A percentile compares a stretch with the other conserved stretches of the same genome.
These are phyloP conservation scores for Centrapalus pauciflorus DNA, from an alignment of 129 eudicot species.

Conservation along the genomic window DNA sequence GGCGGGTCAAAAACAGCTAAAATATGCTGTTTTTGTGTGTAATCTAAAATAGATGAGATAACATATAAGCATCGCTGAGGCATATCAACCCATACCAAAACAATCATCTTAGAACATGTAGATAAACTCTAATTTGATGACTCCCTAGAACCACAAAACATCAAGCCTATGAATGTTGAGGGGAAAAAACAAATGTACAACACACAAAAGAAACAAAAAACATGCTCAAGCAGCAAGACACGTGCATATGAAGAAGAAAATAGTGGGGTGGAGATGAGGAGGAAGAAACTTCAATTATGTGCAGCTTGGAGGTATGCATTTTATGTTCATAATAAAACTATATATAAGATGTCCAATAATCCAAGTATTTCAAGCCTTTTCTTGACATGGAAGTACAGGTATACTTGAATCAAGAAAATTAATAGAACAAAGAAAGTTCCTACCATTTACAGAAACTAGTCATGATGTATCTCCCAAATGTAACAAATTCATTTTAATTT, in stretches of 20 bases:
- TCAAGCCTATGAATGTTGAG: neutral
- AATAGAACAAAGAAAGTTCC: neutral
- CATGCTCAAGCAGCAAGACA: neutral
- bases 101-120: neutral
- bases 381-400: neutral
- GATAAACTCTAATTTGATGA: neutral
- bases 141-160: neutral
- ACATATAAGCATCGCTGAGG: neutral
- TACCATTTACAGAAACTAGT: neutral
- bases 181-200: neutral
- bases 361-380: neutral
- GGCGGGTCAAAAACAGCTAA: neutral
- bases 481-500: neutral
- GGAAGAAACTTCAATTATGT: neutral
- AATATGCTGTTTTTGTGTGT: neutral
- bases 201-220: neutral
- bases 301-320: neutral
- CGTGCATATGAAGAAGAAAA: neutral
- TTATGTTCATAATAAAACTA: neutral
- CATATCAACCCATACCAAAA: neutral
- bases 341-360: neutral
- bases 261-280: neutral
- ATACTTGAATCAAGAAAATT: neutral
- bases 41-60: neutral
- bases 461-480: constrained; percentile 4